Base-by-base conservation (phyloP, 495 filamentous ascomycete species). In the Oidiodendron maius region DNA sequence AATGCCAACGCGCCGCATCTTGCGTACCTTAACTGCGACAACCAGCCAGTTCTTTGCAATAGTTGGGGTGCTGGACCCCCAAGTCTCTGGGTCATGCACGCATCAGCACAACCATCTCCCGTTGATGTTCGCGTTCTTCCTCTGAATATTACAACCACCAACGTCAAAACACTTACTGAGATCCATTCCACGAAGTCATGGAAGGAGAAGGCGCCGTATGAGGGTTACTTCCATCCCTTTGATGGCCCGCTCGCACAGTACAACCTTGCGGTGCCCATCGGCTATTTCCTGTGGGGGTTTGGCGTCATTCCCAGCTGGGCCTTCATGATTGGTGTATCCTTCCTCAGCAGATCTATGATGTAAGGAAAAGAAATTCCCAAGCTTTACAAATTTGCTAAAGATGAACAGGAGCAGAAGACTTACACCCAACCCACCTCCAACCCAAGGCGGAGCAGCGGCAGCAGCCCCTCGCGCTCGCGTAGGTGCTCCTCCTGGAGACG, bases 291-390 rank as follows among this genome's bases (percentile, higher is more conserved):
- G 46, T 95, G 86, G 86, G 63, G 70, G 43, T 77, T 88, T 57
- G 82, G 67, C 55, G 52, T 65, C 37, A 51, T 80, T 36, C 76
- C 76, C 15, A 72, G 69, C 65, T 81, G 77, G 78, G 66, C 66
- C 8, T 75, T 84, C 55, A 87, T 96, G 93, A 76, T 97, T 53
- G 62, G 74, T 26, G 78, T 97, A 54, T 87, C 83, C 50, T 80
- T 96, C 56, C 61, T 90, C 52, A 93, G 83, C 72, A 76, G 90
- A 57, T 77, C 72, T 32, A 72, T 96, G 62, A 95, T 96, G 93
- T 96, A 72, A 83, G 89, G 78, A 10, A 13, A 20, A 40, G 25
- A 18, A 38, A 43, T 15, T 39, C 22, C 26, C 17, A 6, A 25
- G 25, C 12, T n/a, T 4, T 35, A 5, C 5, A 15, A 24, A n/a